Conservation (phyloP, 495 filamentous ascomycete genomes). For the Bacidia rubella region DNA sequence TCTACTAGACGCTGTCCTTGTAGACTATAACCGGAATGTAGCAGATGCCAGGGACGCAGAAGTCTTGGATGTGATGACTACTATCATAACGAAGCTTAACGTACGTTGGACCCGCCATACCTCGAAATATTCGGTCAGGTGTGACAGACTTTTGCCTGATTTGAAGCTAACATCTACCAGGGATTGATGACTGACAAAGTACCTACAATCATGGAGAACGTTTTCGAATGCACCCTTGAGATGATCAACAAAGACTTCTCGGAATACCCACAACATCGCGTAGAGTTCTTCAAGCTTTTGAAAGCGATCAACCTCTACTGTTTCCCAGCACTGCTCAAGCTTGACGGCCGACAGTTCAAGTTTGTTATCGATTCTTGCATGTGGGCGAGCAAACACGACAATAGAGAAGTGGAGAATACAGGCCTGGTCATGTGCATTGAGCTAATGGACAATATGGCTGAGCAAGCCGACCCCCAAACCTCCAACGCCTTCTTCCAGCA, state of each 20-base stretch:
- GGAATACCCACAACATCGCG: slow-evolving; percentile 93
- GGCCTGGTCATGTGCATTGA: slow-evolving; percentile 99
- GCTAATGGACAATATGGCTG: slow-evolving; percentile 92
- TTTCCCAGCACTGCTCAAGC: slow-evolving; percentile 84
- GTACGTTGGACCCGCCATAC: slow-evolving; percentile 49
- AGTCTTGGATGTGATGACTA: slow-evolving; percentile 93
- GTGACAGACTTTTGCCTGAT: slow-evolving; percentile 7
- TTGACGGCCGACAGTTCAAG: slow-evolving; percentile 93
- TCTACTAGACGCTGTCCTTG: slow-evolving; percentile 84
- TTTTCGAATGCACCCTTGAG: slow-evolving; percentile 95
- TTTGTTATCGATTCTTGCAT: slow-evolving; percentile 98
- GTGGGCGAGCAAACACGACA: slow-evolving; percentile 99
- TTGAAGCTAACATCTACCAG: slow-evolving; percentile 31
- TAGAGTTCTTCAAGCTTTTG: slow-evolving; percentile 95
- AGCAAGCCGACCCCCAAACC: slow-evolving; percentile 67
- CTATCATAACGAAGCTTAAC: slow-evolving; percentile 88
- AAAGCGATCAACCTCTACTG: slow-evolving; percentile 92
- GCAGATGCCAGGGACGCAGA: slow-evolving; percentile 93
- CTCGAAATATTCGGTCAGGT: slow-evolving; percentile 28
- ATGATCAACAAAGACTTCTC: slow-evolving; percentile 99
- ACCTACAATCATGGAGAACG: slow-evolving; percentile 91
- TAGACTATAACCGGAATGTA: slow-evolving; percentile 95
- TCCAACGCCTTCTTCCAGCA: slow-evolving; percentile 93
- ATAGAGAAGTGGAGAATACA: slow-evolving; percentile 91
- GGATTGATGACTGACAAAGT: slow-evolving; percentile 96